Conservation (phyloP, 2,329 filamentous ascomycete species). For the Colletotrichum siamense region DNA sequence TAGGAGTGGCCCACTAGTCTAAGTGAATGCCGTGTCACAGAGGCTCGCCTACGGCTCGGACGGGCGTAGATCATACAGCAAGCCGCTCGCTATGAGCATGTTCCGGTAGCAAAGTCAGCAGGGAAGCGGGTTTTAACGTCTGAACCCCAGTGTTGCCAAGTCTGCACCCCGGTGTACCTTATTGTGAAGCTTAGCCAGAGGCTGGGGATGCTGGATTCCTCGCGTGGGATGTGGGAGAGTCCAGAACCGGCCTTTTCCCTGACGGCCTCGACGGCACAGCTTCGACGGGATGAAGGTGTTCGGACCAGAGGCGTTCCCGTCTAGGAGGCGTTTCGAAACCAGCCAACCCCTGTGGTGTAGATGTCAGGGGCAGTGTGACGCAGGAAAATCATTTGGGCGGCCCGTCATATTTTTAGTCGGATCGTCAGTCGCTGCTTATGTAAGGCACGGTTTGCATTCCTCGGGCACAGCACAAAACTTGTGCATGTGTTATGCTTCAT, state of each 20-base stretch:
- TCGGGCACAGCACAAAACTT: not conserved
- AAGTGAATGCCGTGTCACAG: conserved; percentile 5
- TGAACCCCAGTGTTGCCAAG: conserved; percentile 11
- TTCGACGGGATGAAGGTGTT: conserved; percentile 14
- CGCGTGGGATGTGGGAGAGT: not conserved
- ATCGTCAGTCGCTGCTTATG: not conserved
- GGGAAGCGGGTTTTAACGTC: not conserved
- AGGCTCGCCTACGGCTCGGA: not conserved
- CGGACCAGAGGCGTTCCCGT: conserved; percentile 11
- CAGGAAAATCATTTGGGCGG: conserved; percentile 12
- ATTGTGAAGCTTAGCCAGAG: conserved; percentile 12
- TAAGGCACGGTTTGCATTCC: not conserved
- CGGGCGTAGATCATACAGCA: conserved; percentile 17
- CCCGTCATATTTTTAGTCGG: not conserved
- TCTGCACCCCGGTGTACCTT: conserved; percentile 18
- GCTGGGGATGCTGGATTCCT: not conserved
- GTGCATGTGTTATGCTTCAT: not conserved
- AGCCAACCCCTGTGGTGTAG: not conserved
- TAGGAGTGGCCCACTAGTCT: conserved; percentile 15
- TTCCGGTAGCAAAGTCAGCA: conserved; percentile 22
- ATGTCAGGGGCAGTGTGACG: not conserved
- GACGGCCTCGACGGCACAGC: not conserved
- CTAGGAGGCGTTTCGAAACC: conserved; percentile 21
- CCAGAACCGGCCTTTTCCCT: conserved; percentile 1
- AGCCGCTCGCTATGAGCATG: conserved; percentile 9